Conservation (phyloP, 306 rosid genomes). For the Medicago arabica region DNA sequence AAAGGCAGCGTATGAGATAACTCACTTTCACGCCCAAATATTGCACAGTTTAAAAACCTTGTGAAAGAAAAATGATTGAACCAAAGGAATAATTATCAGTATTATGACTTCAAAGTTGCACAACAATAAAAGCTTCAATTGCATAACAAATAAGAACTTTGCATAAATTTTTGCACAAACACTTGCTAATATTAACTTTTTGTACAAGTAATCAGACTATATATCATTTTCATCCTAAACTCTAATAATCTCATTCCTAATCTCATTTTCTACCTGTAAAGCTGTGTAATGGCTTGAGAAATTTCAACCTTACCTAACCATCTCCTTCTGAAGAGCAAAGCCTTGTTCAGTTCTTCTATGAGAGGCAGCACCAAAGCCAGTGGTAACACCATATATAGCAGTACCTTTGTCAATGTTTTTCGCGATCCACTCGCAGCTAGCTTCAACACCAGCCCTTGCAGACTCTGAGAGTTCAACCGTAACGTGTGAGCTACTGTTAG, state of each 20-base stretch:
- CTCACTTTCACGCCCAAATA: conserved; percentile 46
- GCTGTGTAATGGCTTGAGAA: background rate
- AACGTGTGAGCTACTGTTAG: conserved; percentile 28
- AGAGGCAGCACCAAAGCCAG: conserved; percentile 55
- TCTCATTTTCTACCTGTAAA: background rate
- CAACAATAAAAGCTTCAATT: background rate
- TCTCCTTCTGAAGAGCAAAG: conserved; percentile 53
- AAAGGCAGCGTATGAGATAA: conserved; percentile 44
- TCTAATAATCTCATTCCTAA: background rate
- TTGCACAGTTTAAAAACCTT: conserved; percentile 56
- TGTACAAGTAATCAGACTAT: background rate
- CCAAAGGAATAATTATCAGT: conserved; percentile 6
- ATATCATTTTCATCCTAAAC: background rate
- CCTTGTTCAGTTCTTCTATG: conserved; percentile 44
- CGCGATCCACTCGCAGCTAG: conserved; percentile 50
- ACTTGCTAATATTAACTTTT: background rate
- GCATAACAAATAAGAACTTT: background rate
- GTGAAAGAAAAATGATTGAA: background rate
- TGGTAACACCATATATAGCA: conserved; percentile 48
- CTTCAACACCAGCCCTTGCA: conserved; percentile 47
- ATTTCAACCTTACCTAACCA: conserved; percentile 47
- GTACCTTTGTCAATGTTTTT: conserved; percentile 41
- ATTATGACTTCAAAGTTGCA: background rate
- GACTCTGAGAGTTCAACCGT: conserved; percentile 50
- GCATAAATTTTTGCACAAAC: background rate